Base-by-base conservation (phyloP, 2,329 filamentous ascomycete genomes). In the Sclerotinia borealis region DNA sequence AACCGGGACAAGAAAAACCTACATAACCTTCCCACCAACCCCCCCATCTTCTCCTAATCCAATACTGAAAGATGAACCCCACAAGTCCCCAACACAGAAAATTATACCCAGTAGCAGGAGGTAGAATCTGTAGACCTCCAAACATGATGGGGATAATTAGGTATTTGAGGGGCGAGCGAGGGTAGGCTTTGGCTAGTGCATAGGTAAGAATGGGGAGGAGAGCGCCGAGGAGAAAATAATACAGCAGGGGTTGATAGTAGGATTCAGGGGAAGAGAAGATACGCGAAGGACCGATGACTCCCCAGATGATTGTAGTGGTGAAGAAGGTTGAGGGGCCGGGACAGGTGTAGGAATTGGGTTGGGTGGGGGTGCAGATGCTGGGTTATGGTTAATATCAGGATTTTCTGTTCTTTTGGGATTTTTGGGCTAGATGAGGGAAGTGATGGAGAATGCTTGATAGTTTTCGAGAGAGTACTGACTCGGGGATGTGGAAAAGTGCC, bases 11-110 rank as follows among this genome's bases (percentile, higher is more conserved):
- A 29, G 39, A 7, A 31, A 15, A 9, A 41, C 37, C 15, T 31
- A 55, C 37, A 31, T 90, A 92, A 74, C 87, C 85, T 74, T 88
- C 78, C 89, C 89, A 92, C 89, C 88, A 91, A 39, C 86, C 88
- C 17, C 52, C 31, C 37, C 37, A 43, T 5, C 27, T 43, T 9
- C 25, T 31, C 27, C 52, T 56, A 31, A 56, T 43, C 4, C 81
- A 83, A 76, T 82, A 88, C 66, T 83, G 81, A 78, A 91, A 91
- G 41, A 87, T 67, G 54, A 83, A 81, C 10, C 89, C 89, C 8
- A 89, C 84, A 31, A 85, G 52, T 3, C 63, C 64, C 43, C 55
- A 88, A 43, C 49, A 64, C 22, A 61, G 27, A 50, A 22, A 43
- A 27, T 56, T 25, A 22, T 34, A 43, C 85, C 90, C 67, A 89